Conservation (phyloP, 768 basidiomycete genomes). For the Trametes cingulata region DNA sequence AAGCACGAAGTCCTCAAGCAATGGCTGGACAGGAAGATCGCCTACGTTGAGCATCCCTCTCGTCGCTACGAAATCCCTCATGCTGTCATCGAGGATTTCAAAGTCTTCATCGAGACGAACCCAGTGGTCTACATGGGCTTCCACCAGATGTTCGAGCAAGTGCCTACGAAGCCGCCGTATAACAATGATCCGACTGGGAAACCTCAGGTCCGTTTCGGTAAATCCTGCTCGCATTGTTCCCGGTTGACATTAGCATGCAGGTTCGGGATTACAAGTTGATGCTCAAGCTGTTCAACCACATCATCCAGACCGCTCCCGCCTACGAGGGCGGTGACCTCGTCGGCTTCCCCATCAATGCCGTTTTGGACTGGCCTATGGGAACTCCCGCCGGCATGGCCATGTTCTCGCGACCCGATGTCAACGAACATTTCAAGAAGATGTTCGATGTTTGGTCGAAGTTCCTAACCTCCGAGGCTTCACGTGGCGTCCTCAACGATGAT, state of each 20-base stretch:
- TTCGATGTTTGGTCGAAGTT: constrained; percentile 51
- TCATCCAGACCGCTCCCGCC: constrained; percentile 43
- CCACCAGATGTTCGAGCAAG: constrained; percentile 38
- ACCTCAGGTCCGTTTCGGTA: constrained; percentile 4
- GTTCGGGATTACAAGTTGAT: constrained; percentile 45
- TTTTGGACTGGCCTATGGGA: constrained; percentile 48
- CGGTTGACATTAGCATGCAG: constrained; percentile 18
- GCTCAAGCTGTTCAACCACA: constrained; percentile 42
- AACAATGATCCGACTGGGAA: constrained; percentile 10
- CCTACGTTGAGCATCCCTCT: constrained; percentile 8
- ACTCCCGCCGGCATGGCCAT: constrained; percentile 33
- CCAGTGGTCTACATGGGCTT: constrained; percentile 38
- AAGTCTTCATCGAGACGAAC: constrained; percentile 24
- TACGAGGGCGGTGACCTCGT: constrained; percentile 44
- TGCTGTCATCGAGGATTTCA: constrained; percentile 31
- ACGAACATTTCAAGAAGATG: constrained; percentile 47
- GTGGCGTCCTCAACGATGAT: constrained; percentile 39
- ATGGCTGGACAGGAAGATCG: constrained; percentile 17
- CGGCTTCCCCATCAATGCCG: constrained; percentile 48
- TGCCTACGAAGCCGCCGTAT: constrained; percentile 17
- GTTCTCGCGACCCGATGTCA: constrained; percentile 47
- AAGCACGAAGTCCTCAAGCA: constrained; percentile 5
- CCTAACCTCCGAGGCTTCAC: constrained; percentile 46
- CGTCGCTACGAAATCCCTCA: constrained; percentile 10
- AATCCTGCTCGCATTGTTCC: not conserved